Conservation (phyloP, 2,329 filamentous ascomycete species). For the Ceratocystis smalleyi region DNA sequence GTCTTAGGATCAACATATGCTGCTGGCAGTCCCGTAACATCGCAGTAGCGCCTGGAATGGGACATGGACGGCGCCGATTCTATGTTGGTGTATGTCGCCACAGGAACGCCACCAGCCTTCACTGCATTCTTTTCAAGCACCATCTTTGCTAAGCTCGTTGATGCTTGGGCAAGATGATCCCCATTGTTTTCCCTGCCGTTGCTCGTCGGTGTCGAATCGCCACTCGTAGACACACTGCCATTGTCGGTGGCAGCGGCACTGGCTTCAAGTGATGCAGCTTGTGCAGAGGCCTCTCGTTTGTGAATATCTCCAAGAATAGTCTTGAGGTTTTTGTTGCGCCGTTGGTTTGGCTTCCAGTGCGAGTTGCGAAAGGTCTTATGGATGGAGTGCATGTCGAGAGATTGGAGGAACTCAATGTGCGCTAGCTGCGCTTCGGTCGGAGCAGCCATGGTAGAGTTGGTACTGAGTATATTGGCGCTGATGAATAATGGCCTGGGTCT, state of each 20-base stretch:
- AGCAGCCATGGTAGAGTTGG: constrained; percentile 41
- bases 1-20: constrained; percentile 94
- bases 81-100: constrained; percentile 78
- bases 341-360: constrained; percentile 79
- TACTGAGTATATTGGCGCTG: no score
- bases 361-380: constrained; percentile 83
- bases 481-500: no score
- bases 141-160: constrained; percentile 69
- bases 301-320: constrained; percentile 82
- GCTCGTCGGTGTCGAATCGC: constrained; percentile 38
- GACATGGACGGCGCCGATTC: constrained; percentile 82
- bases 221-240: constrained; percentile 41
- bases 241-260: constrained; percentile 58
- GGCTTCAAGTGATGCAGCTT: constrained; percentile 60
- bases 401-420: constrained; percentile 73
- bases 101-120: constrained; percentile 15
- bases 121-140: constrained; percentile 63
- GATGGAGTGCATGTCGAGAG: constrained; percentile 77
- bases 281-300: constrained; percentile 73
- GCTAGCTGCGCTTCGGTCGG: constrained; percentile 59
- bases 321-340: constrained; percentile 98
- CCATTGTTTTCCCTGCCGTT: constrained; percentile 25
- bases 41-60: constrained; percentile 80
- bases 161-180: constrained; percentile 75
- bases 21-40: constrained; percentile 83